Conservation (phyloP, 2,329 filamentous ascomycete genomes). For the Penicillium sclerotigenum region DNA sequence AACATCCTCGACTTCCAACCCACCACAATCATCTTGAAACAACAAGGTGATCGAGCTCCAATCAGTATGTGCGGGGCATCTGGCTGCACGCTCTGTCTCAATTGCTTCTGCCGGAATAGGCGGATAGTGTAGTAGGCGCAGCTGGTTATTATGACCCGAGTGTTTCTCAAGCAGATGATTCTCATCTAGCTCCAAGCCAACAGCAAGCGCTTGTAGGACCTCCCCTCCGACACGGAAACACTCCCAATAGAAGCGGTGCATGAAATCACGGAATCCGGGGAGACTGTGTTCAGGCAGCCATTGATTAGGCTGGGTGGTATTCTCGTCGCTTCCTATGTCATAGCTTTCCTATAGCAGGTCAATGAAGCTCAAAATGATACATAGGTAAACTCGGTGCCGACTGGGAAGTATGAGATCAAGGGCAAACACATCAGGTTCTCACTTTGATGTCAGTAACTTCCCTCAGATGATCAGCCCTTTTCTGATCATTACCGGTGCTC, state of each 20-base stretch:
- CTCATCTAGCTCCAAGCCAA: constrained; percentile 49
- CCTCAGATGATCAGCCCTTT: constrained; percentile 42
- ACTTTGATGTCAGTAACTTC: constrained; percentile 54
- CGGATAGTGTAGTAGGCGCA: constrained; percentile 60
- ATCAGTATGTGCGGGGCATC: constrained; percentile 55
- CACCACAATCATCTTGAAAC: constrained; percentile 54
- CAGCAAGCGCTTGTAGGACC: constrained; percentile 48
- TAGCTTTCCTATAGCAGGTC: constrained; percentile 47
- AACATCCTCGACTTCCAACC: constrained; percentile 51
- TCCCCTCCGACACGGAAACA: constrained; percentile 45
- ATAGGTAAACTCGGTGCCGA: neutral
- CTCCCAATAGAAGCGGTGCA: constrained; percentile 50
- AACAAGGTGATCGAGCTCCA: constrained; percentile 54
- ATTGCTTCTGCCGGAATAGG: constrained; percentile 46
- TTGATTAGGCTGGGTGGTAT: constrained; percentile 48
- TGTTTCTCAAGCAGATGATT: constrained; percentile 50
- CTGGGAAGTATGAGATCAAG: constrained; percentile 1
- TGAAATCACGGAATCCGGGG: constrained; percentile 49
- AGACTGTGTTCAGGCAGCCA: constrained; percentile 49
- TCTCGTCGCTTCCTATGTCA: constrained; percentile 51
- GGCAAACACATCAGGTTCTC: constrained; percentile 9
- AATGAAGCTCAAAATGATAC: neutral
- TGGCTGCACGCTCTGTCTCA: constrained; percentile 43
- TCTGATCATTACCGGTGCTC: constrained; percentile 41
- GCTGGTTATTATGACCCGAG: constrained; percentile 56